Percentiles rank a stretch among this genome's conserved stretches.
Evolutionary conservation across 306 rosid genomes (phyloP).

Genomic region (Glycyrrhiza uralensis): DNA sequence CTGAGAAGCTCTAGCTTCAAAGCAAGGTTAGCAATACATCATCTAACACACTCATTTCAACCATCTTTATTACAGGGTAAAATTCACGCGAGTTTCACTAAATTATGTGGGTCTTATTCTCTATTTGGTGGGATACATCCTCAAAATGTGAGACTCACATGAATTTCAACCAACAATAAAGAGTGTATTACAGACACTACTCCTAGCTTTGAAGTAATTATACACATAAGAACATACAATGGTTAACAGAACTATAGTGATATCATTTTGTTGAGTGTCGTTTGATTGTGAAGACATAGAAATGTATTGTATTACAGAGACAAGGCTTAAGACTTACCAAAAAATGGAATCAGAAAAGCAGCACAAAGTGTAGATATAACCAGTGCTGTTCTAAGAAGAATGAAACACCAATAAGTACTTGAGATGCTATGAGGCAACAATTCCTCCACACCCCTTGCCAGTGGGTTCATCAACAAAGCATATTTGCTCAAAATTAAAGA

Average conservation of each 20-base stretch:
- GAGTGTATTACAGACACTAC: no score
- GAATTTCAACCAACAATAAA: no score
- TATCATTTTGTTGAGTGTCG: not conserved
- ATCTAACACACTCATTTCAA: no score
- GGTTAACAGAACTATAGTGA: no score
- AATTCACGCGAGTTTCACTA: no score
- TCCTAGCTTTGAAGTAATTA: no score
- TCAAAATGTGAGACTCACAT: no score
- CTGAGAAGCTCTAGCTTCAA: not conserved
- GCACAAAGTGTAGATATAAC: constrained; percentile 62
- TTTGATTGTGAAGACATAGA: not conserved
- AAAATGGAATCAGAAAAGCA: constrained; percentile 76
- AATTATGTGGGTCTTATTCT: no score
- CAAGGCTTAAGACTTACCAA: constrained; percentile 46
- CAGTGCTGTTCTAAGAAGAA: constrained; percentile 61
- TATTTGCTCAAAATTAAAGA: constrained; percentile 59
- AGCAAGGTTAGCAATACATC: no score
- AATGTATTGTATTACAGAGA: constrained; percentile 10
- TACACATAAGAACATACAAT: no score
- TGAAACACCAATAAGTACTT: constrained; percentile 50
- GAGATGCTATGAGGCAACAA: constrained; percentile 54
- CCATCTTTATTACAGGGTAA: no score
- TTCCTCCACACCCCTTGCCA: constrained; percentile 83
- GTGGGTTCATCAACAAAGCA: constrained; percentile 78
- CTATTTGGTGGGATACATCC: no score